phyloP scores from a whole-genome alignment of 2,329 filamentous ascomycete species.

The Teratosphaeria viscida region DNA sequence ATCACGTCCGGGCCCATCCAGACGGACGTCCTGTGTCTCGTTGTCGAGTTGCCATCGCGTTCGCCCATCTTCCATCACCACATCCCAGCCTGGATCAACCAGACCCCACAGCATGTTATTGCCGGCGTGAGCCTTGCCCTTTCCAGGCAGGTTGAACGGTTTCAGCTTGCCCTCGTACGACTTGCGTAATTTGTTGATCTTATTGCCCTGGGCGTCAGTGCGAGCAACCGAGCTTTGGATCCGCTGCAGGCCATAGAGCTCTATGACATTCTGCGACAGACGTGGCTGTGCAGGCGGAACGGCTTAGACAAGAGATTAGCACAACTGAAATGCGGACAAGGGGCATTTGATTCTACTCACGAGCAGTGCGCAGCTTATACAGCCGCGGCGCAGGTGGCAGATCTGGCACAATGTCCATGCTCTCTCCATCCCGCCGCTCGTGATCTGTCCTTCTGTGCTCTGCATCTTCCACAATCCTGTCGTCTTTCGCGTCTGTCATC shows the following conservation, averaged over 20 bases:
- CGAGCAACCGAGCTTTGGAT: slow-evolving; percentile 50
- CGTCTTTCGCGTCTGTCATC: slow-evolving; percentile 26
- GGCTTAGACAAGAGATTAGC: slow-evolving; percentile 18
- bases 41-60: slow-evolving; percentile 27
- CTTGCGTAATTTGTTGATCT: slow-evolving; percentile 52
- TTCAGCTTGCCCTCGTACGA: slow-evolving; percentile 46
- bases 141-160: slow-evolving; percentile 37
- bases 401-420: slow-evolving; percentile 1
- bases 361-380: slow-evolving; percentile 19
- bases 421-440: slow-evolving; percentile 30
- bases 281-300: slow-evolving; percentile 42
- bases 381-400: slow-evolving; percentile 9
- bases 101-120: slow-evolving; percentile 24
- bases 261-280: slow-evolving; percentile 47
- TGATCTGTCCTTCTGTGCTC: slow-evolving; percentile 36
- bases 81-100: slow-evolving; percentile 23
- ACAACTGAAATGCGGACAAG: neutral
- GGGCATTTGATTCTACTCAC: slow-evolving; percentile 20
- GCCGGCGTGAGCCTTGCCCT: slow-evolving; percentile 36
- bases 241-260: slow-evolving; percentile 46
- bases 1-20: neutral
- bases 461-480: slow-evolving; percentile 22
- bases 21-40: slow-evolving; percentile 12
- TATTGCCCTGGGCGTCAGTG: slow-evolving; percentile 52
- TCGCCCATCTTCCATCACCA: slow-evolving; percentile 17